Conservation (phyloP, 179 eudicot genomes). For the Silene coronaria region DNA sequence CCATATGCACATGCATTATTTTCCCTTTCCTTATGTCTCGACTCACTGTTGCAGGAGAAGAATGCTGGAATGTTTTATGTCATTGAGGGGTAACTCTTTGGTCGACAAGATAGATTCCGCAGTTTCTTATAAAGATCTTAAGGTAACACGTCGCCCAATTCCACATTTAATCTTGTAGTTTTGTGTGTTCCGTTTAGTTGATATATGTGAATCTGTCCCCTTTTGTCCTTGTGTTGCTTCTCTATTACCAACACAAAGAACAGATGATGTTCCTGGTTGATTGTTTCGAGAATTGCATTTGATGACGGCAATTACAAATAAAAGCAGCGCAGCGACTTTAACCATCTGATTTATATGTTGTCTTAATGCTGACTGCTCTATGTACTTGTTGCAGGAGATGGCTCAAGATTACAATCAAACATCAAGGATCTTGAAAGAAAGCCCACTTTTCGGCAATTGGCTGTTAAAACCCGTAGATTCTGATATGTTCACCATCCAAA, state of each 20-base stretch:
- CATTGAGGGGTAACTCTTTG: conserved; percentile 28
- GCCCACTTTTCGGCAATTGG: conserved; percentile 58
- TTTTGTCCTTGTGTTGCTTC: no score
- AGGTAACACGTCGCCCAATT: conserved; percentile 39
- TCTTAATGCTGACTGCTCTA: not conserved
- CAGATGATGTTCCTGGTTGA: no score
- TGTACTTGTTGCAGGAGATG: conserved; percentile 42
- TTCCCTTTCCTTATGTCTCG: not conserved
- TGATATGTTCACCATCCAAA: conserved; percentile 24
- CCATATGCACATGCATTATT: not conserved
- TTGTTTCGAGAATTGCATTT: no score
- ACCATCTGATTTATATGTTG: no score
- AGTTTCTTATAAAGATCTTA: conserved; percentile 53
- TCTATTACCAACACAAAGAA: no score
- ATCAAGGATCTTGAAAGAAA: conserved; percentile 57
- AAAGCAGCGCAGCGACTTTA: no score
- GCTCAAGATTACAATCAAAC: conserved; percentile 48
- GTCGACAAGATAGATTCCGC: conserved; percentile 17
- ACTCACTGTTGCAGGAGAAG: conserved; percentile 53
- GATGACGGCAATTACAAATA: no score
- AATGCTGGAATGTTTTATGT: conserved; percentile 58
- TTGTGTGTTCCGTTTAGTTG: not conserved
- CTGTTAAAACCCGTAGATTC: conserved; percentile 50
- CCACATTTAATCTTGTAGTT: not conserved
- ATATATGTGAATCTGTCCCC: no score